Conservation (phyloP, 352 stramenopile species). For the Globisporangium abappressorium region DNA sequence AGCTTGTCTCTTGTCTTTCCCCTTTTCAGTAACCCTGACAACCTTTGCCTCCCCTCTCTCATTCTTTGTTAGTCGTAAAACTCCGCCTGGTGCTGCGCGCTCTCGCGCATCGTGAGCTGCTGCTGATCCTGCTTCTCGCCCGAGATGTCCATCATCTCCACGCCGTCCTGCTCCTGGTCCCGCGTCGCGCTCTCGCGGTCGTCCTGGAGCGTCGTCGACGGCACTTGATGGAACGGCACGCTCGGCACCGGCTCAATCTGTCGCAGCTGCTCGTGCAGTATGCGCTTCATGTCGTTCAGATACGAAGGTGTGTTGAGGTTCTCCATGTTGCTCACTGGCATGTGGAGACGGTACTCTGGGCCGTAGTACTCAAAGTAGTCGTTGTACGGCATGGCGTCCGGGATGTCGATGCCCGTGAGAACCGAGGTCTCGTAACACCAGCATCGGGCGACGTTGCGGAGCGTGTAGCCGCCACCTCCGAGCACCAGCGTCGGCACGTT, state of each 20-base stretch:
- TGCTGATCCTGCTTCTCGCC: constrained; percentile 55
- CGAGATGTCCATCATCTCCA: constrained; percentile 64
- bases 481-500: constrained; percentile 96
- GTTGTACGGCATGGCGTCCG: constrained; percentile 98
- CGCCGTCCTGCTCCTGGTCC: constrained; percentile 63
- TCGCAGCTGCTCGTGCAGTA: constrained; percentile 94
- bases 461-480: constrained; percentile 97
- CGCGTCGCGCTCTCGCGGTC: constrained; percentile 47
- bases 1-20: background rate
- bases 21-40: background rate
- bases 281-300: constrained; percentile 83
- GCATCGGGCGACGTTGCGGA: constrained; percentile 94
- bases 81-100: constrained; percentile 56
- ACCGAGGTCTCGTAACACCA: constrained; percentile 97
- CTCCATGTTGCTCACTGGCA: constrained; percentile 95
- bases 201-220: constrained; percentile 35
- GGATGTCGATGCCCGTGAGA: constrained; percentile 89
- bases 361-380: constrained; percentile 99
- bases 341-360: constrained; percentile 97
- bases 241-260: constrained; percentile 95
- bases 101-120: constrained; percentile 49
- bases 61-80: constrained; percentile 67
- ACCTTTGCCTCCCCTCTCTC: background rate
- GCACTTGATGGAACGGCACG: constrained; percentile 94
- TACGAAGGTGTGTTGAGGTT: constrained; percentile 96